Conservation (phyloP, 2,329 filamentous ascomycete genomes). For the Aspergillus nomiae region DNA sequence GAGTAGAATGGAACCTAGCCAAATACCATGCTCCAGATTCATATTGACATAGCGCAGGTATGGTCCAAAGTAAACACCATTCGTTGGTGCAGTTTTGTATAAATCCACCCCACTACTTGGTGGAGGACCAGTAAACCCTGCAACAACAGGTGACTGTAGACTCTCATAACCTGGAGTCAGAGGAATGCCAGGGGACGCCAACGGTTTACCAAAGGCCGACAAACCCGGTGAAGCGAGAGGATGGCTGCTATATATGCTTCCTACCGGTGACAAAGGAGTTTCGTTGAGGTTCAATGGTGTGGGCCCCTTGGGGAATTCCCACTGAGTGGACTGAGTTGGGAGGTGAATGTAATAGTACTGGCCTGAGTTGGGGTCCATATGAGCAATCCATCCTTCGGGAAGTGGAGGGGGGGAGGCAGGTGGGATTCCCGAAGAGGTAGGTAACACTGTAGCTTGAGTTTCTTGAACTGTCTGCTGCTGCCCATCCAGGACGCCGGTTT, state of each 20-base stretch:
- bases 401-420: constrained; percentile 87
- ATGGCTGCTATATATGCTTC: constrained; percentile 71
- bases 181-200: constrained; percentile 80
- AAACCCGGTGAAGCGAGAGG: constrained; percentile 70
- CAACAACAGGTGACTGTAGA: constrained; percentile 73
- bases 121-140: constrained; percentile 87
- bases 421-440: constrained; percentile 51
- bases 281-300: constrained; percentile 84
- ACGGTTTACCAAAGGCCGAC: constrained; percentile 54
- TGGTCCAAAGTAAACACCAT: constrained; percentile 96
- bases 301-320: constrained; percentile 97
- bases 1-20: constrained; percentile 91
- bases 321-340: constrained; percentile 92
- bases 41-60: constrained; percentile 97
- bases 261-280: constrained; percentile 78
- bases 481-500: constrained; percentile 15
- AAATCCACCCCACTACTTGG: constrained; percentile 86
- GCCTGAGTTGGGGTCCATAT: constrained; percentile 90
- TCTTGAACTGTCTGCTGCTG: constrained; percentile 26
- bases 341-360: constrained; percentile 99
- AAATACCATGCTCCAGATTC: constrained; percentile 86
- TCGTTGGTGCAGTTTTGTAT: constrained; percentile 91
- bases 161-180: constrained; percentile 84
- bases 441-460: constrained; percentile 31
- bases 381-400: constrained; percentile 97